phyloP scores from a whole-genome alignment of 352 stramenopile genomes.

The Peronosclerospora sorghi region DNA sequence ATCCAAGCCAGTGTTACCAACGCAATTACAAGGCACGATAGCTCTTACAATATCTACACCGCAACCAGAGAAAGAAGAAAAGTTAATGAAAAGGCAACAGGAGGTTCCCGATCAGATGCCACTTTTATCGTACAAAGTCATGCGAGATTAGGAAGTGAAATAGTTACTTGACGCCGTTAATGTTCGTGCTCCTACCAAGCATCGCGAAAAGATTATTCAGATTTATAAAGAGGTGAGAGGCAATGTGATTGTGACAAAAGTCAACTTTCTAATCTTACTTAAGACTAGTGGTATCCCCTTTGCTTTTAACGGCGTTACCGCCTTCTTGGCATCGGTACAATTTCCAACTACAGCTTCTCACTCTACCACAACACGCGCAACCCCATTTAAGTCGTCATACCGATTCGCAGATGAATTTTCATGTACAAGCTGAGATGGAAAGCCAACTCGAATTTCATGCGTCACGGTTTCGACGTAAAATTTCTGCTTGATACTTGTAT shows the following conservation, averaged over 20 bases:
- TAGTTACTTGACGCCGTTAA: constrained; percentile 69
- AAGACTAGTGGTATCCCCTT: too few species aligned
- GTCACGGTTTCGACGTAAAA: constrained; percentile 75
- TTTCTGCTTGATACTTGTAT: constrained; percentile 38
- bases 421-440: constrained; percentile 36
- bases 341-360: constrained; percentile 5
- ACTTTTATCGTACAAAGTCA: constrained; percentile 76
- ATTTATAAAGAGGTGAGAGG: constrained; percentile 83
- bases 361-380: constrained; percentile 16
- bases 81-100: too few species aligned
- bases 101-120: constrained; percentile 39
- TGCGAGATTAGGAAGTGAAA: constrained; percentile 74
- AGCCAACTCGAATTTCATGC: constrained; percentile 56
- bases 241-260: too few species aligned
- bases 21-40: constrained; percentile 18
- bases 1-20: constrained; percentile 57
- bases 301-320: constrained; percentile 17
- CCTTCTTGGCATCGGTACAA: constrained; percentile 1
- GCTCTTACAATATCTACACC: too few species aligned
- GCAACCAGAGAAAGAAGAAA: constrained; percentile 13
- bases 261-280: too few species aligned
- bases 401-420: constrained; percentile 45
- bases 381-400: constrained; percentile 27
- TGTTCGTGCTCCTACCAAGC: constrained; percentile 46
- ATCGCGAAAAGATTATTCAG: constrained; percentile 78